Conservation (phyloP, 805 yeast genomes). For the Saccharomycopsis sp. region DNA sequence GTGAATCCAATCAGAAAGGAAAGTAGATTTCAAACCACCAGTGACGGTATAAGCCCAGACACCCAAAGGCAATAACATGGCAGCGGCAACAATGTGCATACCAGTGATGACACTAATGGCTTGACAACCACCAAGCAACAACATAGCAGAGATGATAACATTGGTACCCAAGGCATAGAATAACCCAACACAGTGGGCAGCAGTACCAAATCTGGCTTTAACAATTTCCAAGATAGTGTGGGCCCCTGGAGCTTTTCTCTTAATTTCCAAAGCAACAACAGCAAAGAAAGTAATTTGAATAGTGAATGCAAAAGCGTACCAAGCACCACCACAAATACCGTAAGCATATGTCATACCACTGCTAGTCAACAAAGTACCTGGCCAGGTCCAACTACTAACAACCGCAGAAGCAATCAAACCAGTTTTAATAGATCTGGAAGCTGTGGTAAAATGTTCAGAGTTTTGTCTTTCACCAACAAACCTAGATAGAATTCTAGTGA, state of each 20-base stretch:
- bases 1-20: constrained; percentile 45
- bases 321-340: constrained; percentile 30
- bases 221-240: constrained; percentile 37
- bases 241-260: constrained; percentile 31
- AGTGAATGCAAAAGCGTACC: constrained; percentile 26
- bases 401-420: constrained; percentile 38
- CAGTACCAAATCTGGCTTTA: constrained; percentile 33
- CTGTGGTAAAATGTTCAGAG: constrained; percentile 38
- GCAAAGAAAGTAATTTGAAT: constrained; percentile 30
- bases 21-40: constrained; percentile 49
- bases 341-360: constrained; percentile 27
- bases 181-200: constrained; percentile 32
- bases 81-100: constrained; percentile 38
- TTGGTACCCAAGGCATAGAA: constrained; percentile 35
- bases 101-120: constrained; percentile 38
- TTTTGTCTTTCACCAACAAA: constrained; percentile 34
- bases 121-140: constrained; percentile 40
- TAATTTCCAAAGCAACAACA: constrained; percentile 30
- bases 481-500: constrained; percentile 30
- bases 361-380: constrained; percentile 27
- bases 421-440: constrained; percentile 36
- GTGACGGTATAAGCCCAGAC: constrained; percentile 42
- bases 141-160: constrained; percentile 34
- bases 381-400: constrained; percentile 36
- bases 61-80: constrained; percentile 39